Evolutionary conservation across 129 eudicot genomes (phyloP), one percentile per base, ranked within the genome.

Genomic region (Sambucus nigra): DNA sequence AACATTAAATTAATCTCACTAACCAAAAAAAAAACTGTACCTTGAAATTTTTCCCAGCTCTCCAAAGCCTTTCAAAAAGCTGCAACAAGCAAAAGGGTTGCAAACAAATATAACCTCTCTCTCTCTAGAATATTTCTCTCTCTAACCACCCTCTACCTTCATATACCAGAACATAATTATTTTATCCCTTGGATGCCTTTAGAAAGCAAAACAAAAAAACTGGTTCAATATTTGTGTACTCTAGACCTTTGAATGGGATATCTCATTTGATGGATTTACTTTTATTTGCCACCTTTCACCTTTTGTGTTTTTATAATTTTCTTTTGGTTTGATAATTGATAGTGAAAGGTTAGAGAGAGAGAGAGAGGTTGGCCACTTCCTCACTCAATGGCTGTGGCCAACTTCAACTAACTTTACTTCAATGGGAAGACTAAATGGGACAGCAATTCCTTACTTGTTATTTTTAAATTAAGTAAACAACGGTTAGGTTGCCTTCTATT

Each of bases 351-450:
- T 25, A 17, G 59, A 27, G 42, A 53, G 24, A 55, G 55, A 16
- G 55, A 16, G 55, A 31, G n/a, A 66, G 66, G 76, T 76, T 82
- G 86, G 77, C 78, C 72, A 77, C 57, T 76, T 74, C 69, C 62
- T 68, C 81, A 79, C 93, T 70, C 80, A 74, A 78, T 67, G 75
- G 57, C 65, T 61, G 59, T 64, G 70, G 75, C 81, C 84, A 69
- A 71, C 88, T 60, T 76, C 85, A 86, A 73, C 95, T 53, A 73
- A 86, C 95, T 79, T 86, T 76, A 68, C 93, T 81, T 86, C 23
- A 66, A 64, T 82, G 47, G 54, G 64, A 86, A 86, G 93, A 81
- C 79, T 74, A 80, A 71, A 68, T 60, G 27, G 38, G 33, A 49
- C 69, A 65, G 39, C 69, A 66, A 60, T 47, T 52, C 53, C 52